A percentile compares a stretch with the other conserved stretches of the same genome.
phyloP scores from a whole-genome alignment of 345 rosid genomes.

The Isatis tinctoria region DNA sequence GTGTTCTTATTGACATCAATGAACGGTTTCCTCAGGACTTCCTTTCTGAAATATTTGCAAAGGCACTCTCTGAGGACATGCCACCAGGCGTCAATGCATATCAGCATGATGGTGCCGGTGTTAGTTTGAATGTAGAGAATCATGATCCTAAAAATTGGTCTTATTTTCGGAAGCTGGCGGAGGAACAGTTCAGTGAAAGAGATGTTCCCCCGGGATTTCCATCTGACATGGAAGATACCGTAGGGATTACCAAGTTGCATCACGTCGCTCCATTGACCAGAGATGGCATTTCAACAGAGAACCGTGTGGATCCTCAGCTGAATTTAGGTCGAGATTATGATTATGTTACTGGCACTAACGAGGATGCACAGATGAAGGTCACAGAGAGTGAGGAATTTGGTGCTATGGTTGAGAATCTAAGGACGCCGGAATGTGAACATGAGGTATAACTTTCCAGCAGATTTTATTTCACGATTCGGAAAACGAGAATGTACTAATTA shows the following conservation, averaged over 20 bases:
- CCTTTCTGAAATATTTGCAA: slow-evolving; percentile 72
- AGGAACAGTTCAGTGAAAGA: slow-evolving; percentile 56
- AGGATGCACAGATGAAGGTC: slow-evolving; percentile 36
- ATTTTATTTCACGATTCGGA: slow-evolving; percentile 24
- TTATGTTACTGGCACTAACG: slow-evolving; percentile 18
- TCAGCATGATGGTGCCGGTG: slow-evolving; percentile 65
- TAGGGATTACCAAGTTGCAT: slow-evolving; percentile 27
- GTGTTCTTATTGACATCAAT: slow-evolving; percentile 71
- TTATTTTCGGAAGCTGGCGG: slow-evolving; percentile 80
- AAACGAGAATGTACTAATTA: slow-evolving; percentile 18
- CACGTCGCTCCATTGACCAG: slow-evolving; percentile 33
- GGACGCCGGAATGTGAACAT: slow-evolving; percentile 43
- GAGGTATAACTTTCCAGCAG: slow-evolving; percentile 50
- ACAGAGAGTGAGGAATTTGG: slow-evolving; percentile 62
- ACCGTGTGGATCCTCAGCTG: slow-evolving; percentile 37
- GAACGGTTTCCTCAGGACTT: slow-evolving; percentile 86
- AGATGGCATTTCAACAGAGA: slow-evolving; percentile 36
- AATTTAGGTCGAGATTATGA: slow-evolving; percentile 38
- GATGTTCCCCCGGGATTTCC: slow-evolving; percentile 48
- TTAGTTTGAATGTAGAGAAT: slow-evolving; percentile 78
- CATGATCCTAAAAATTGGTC: slow-evolving; percentile 92
- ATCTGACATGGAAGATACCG: slow-evolving; percentile 40
- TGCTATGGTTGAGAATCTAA: slow-evolving; percentile 59
- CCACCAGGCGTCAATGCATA: slow-evolving; percentile 37
- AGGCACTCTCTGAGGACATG: slow-evolving; percentile 49